These are phyloP conservation scores for Chaetomiaceae sp. DNA, from an alignment of 2,329 filamentous ascomycete genomes.

Conservation along the genomic window DNA sequence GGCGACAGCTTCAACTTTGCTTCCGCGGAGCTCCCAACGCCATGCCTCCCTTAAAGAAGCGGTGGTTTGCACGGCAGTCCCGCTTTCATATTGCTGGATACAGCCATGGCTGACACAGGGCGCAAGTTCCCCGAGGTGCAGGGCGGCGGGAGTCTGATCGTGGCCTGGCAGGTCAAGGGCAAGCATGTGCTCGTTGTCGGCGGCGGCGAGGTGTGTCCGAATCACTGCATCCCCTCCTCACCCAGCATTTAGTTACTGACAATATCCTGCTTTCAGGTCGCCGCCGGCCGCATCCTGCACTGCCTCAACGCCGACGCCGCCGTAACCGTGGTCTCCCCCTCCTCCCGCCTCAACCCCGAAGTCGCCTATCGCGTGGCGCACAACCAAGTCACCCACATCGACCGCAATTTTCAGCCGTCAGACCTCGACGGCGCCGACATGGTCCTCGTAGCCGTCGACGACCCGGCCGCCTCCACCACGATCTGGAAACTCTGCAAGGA, in stretches of 20 bases:
- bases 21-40: not conserved
- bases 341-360: slow-evolving; percentile 78
- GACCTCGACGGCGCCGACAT: slow-evolving; percentile 80
- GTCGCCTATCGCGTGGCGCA: slow-evolving; percentile 75
- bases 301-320: slow-evolving; percentile 91
- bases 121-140: slow-evolving; percentile 72
- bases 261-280: slow-evolving; percentile 58
- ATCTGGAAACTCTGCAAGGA: slow-evolving; percentile 95
- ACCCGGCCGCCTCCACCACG: slow-evolving; percentile 80
- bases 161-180: slow-evolving; percentile 91
- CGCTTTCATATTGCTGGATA: not conserved
- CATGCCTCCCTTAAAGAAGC: slow-evolving; percentile 6
- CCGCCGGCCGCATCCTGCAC: slow-evolving; percentile 88
- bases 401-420: slow-evolving; percentile 78
- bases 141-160: slow-evolving; percentile 85
- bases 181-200: slow-evolving; percentile 91
- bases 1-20: not conserved
- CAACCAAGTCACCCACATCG: slow-evolving; percentile 71
- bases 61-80: not conserved
- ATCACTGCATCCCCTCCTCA: no score
- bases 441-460: slow-evolving; percentile 91
- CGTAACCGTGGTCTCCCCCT: slow-evolving; percentile 80
- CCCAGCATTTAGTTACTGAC: not conserved
- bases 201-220: slow-evolving; percentile 74
- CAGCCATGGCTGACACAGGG: slow-evolving; percentile 28